Base-by-base conservation (phyloP, 2,329 filamentous ascomycete species). In the Colletotrichum musicola region DNA sequence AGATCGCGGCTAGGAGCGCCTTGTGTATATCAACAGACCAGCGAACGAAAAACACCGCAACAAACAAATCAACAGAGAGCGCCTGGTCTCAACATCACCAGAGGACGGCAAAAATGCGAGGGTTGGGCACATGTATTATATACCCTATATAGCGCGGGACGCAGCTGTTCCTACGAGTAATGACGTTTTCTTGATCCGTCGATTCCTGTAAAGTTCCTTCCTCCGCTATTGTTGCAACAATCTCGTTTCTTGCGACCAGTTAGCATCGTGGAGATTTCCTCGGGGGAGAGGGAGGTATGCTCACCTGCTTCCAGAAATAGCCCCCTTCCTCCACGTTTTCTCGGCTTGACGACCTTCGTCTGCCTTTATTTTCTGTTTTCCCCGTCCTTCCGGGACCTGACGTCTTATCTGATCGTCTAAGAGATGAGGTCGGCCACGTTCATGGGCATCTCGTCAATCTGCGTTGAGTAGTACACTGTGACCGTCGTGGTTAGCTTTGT, bases 401-500 rank as follows among this genome's bases (percentile, higher is more conserved):
- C 22, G 22, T 25, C 22, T 25, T 27, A 51, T 62, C 59, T 35
- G 60, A 22, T 38, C 9, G 22, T 51, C 80, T 82, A 88, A 42
- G 85, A 79, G 68, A 86, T 86, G 30, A 90, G 83, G 73, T 88
- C 87, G 75, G 87, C 89, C 78, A 93, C 93, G 77, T 98, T 98
- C 95, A 98, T 98, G 18, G 95, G 95, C 95, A 98, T 98, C 85
- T 98, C 95, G 75, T 98, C 95, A 74, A 98, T 97, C 84, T 98
- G 95, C 54, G 95, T 97, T 16, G 93, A 97, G 83, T 97, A 97
- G 84, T 97, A 97, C 77, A 97, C 91, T 94, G 72, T 12, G 6
- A 6, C 18, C 47, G 44, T 63, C 47, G 16, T 63, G 57, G 18
- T 85, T 72, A 85, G 82, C 66, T 65, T 58, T 6, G 16, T 13